A percentile compares a stretch with the other conserved stretches of the same genome.
phyloP scores from a whole-genome alignment of 2,329 filamentous ascomycete genomes.

The Xylaria sp. region DNA sequence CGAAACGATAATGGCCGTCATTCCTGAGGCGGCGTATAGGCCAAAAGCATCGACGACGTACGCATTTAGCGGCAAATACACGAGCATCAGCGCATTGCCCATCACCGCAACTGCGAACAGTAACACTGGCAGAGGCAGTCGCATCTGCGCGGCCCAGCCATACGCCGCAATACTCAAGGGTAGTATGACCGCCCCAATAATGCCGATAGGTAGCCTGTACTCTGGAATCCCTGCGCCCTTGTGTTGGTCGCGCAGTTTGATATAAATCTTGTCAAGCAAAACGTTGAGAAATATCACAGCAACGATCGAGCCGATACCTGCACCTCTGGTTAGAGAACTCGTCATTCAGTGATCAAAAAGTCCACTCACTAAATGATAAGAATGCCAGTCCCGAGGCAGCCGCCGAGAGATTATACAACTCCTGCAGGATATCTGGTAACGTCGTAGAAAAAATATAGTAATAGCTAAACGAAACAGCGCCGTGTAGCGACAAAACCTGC shows the following conservation, averaged over 20 bases:
- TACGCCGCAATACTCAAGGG: slow-evolving; percentile 60
- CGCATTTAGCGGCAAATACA: slow-evolving; percentile 61
- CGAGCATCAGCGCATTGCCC: slow-evolving; percentile 59
- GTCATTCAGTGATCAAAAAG: background rate
- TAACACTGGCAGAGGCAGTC: slow-evolving; percentile 56
- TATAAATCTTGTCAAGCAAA: slow-evolving; percentile 64
- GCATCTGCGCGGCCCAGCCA: slow-evolving; percentile 62
- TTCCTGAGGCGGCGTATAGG: slow-evolving; percentile 65
- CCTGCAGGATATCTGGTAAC: slow-evolving; percentile 61
- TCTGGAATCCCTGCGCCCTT: slow-evolving; percentile 61
- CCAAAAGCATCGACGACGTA: slow-evolving; percentile 69
- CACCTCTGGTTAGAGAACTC: slow-evolving; percentile 34
- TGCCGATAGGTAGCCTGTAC: slow-evolving; percentile 63
- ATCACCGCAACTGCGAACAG: slow-evolving; percentile 58
- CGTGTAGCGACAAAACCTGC: slow-evolving; percentile 59
- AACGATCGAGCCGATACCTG: slow-evolving; percentile 61
- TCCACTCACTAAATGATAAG: slow-evolving; percentile 62
- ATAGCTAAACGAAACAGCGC: slow-evolving; percentile 61
- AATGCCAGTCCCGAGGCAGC: slow-evolving; percentile 64
- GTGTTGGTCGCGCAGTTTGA: slow-evolving; percentile 56
- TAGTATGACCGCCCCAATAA: slow-evolving; percentile 59
- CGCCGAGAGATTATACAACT: slow-evolving; percentile 61
- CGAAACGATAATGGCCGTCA: slow-evolving; percentile 66
- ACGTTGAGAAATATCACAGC: slow-evolving; percentile 62
- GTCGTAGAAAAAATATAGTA: slow-evolving; percentile 67